phyloP scores from a whole-genome alignment of 768 basidiomycete genomes.

The Termitomyces sp. region DNA sequence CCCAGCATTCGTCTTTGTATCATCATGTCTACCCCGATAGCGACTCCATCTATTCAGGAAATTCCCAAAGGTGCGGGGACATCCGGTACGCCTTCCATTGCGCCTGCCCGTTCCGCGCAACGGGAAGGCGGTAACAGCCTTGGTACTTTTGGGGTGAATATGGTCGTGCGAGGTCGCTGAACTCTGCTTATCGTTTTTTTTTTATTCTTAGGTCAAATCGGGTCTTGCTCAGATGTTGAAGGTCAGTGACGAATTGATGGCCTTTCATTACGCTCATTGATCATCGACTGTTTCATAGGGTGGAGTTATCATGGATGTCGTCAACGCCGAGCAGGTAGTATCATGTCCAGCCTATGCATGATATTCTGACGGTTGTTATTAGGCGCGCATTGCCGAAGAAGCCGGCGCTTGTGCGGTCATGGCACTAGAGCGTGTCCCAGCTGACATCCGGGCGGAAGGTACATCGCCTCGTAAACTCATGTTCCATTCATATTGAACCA shows the following conservation, averaged over 20 bases:
- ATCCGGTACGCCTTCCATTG: slow-evolving; percentile 33
- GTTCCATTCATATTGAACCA: slow-evolving; percentile 3
- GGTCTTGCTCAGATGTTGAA: slow-evolving; percentile 97
- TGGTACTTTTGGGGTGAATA: slow-evolving; percentile 62
- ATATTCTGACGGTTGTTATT: slow-evolving; percentile 13
- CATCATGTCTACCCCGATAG: slow-evolving; percentile 22
- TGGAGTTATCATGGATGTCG: slow-evolving; percentile 94
- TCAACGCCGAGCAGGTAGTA: slow-evolving; percentile 59
- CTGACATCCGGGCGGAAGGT: slow-evolving; percentile 85
- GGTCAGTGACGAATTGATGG: slow-evolving; percentile 31
- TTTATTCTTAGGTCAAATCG: slow-evolving; percentile 66
- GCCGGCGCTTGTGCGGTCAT: slow-evolving; percentile 98
- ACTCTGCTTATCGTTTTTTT: neutral
- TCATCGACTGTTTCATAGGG: slow-evolving; percentile 37
- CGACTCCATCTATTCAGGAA: slow-evolving; percentile 26
- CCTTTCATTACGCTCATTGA: slow-evolving; percentile 5
- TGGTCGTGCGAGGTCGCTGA: neutral
- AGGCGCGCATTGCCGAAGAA: slow-evolving; percentile 96
- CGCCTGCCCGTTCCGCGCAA: slow-evolving; percentile 48
- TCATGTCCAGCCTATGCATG: slow-evolving; percentile 3
- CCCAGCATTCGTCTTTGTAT: neutral
- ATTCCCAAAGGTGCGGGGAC: slow-evolving; percentile 35
- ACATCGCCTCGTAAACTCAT: neutral
- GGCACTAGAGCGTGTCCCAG: slow-evolving; percentile 93
- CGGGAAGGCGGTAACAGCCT: slow-evolving; percentile 53